Evolutionary conservation across 768 basidiomycete species (phyloP).

Genomic region (Naganishia randhawae): DNA sequence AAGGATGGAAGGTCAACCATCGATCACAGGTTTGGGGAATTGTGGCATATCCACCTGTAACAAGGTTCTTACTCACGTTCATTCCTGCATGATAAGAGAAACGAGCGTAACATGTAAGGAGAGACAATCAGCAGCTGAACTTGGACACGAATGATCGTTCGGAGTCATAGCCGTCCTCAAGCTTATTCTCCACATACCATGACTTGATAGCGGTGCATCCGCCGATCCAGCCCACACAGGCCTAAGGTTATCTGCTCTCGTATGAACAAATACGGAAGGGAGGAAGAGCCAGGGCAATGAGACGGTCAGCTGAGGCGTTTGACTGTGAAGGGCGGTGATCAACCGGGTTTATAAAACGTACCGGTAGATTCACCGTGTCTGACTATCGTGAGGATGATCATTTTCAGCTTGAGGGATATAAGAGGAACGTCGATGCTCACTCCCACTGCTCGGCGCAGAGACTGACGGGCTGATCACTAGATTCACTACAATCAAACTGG

Average conservation of each 20-base stretch:
- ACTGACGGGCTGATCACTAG: not conserved
- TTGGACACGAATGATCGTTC: not conserved
- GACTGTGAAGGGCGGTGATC: not conserved
- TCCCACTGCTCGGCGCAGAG: not conserved
- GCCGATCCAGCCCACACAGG: conserved; percentile 50
- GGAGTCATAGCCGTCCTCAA: not conserved
- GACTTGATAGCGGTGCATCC: conserved; percentile 49
- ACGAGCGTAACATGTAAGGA: not conserved
- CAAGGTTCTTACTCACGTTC: conserved; percentile 36
- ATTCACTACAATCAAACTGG: not conserved
- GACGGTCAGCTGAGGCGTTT: not conserved
- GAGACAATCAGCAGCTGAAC: not conserved
- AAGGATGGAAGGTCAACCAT: not conserved
- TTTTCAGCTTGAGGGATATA: not conserved
- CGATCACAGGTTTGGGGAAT: not conserved
- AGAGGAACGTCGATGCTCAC: not conserved
- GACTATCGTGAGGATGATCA: conserved; percentile 35
- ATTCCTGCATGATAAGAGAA: conserved; percentile 34
- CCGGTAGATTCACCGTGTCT: conserved; percentile 50
- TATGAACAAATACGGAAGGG: not conserved
- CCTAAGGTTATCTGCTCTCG: conserved; percentile 43
- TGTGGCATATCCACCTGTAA: not conserved
- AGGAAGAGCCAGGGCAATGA: not conserved
- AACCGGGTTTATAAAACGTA: conserved; percentile 20
- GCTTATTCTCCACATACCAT: conserved; percentile 41